phyloP scores from a whole-genome alignment of 2,329 filamentous ascomycete genomes.

The Cladobotryum mycophilum region DNA sequence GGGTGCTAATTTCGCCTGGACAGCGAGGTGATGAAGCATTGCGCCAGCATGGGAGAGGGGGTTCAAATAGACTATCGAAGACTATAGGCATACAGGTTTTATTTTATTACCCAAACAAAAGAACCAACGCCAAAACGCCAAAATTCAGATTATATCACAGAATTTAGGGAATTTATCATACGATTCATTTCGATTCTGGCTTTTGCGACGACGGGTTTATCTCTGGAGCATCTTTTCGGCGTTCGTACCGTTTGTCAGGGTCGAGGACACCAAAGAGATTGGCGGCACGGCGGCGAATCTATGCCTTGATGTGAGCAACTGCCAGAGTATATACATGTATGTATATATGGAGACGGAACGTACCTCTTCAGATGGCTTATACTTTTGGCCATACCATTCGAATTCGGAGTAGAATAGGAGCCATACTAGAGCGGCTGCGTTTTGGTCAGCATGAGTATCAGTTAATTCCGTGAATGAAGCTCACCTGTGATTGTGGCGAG shows the following conservation, averaged over 20 bases:
- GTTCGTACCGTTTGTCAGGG: constrained; percentile 36
- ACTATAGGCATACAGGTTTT: constrained; percentile 22
- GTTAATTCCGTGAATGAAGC: constrained; percentile 18
- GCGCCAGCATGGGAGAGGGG: constrained; percentile 12
- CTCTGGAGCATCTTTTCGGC: constrained; percentile 32
- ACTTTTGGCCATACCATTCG: constrained; percentile 37
- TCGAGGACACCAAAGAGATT: constrained; percentile 36
- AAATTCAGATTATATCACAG: constrained; percentile 19
- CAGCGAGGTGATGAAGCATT: constrained; percentile 26
- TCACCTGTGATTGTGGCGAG: constrained; percentile 51
- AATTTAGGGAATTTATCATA: constrained; percentile 3
- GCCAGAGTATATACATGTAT: neutral
- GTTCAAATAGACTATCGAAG: constrained; percentile 14
- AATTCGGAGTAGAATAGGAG: constrained; percentile 38
- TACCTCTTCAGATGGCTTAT: constrained; percentile 38
- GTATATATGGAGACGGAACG: neutral
- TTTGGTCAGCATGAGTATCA: constrained; percentile 1
- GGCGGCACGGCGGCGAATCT: constrained; percentile 33
- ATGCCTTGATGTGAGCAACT: constrained; percentile 3
- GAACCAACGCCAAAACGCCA: constrained; percentile 26
- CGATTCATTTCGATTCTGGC: constrained; percentile 21
- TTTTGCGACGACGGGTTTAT: constrained; percentile 20
- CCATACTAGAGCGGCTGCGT: constrained; percentile 30
- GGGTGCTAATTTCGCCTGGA: constrained; percentile 54
- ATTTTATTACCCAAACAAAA: constrained; percentile 13